Evolutionary conservation across 1,284 basidiomycete genomes (phyloP).

Genomic region (Heterobasidion parviporum): DNA sequence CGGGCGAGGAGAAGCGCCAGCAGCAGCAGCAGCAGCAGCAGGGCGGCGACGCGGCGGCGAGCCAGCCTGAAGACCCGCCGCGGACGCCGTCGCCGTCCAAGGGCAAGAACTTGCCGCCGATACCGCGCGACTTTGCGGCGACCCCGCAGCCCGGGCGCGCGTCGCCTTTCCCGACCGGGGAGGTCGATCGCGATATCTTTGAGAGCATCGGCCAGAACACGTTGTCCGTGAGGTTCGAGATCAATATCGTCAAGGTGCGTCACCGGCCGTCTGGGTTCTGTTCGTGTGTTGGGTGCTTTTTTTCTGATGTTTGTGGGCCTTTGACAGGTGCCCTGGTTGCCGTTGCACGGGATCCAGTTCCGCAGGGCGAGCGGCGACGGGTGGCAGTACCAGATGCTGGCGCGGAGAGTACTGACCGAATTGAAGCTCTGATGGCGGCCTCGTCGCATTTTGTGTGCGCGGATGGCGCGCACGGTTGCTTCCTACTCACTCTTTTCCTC

Average conservation of each 20-base stretch:
- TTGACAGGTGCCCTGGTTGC: slow-evolving; percentile 81
- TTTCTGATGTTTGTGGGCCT: slow-evolving; percentile 6
- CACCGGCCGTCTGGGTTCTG: background rate
- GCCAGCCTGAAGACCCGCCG: slow-evolving; percentile 26
- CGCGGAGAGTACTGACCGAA: slow-evolving; percentile 88
- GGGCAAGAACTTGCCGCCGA: slow-evolving; percentile 61
- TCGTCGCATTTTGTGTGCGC: background rate
- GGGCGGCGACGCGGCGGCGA: slow-evolving; percentile 21
- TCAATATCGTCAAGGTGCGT: slow-evolving; percentile 88
- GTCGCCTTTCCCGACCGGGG: slow-evolving; percentile 48
- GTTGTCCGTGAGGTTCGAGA: slow-evolving; percentile 87
- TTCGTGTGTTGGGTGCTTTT: background rate
- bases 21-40: slow-evolving; percentile 20
- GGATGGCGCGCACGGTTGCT: background rate
- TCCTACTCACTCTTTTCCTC: background rate
- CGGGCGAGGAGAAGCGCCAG: slow-evolving; percentile 26
- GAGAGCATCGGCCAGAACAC: slow-evolving; percentile 69
- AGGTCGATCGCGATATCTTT: slow-evolving; percentile 60
- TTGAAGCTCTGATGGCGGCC: slow-evolving; percentile 69
- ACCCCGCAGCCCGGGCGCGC: slow-evolving; percentile 25
- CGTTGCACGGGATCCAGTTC: slow-evolving; percentile 95
- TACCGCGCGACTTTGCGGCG: slow-evolving; percentile 55
- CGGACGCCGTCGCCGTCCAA: slow-evolving; percentile 33
- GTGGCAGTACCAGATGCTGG: slow-evolving; percentile 97
- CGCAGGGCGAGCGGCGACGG: slow-evolving; percentile 87